Base-by-base conservation (phyloP, 768 basidiomycete species). In the Suillus decipiens region DNA sequence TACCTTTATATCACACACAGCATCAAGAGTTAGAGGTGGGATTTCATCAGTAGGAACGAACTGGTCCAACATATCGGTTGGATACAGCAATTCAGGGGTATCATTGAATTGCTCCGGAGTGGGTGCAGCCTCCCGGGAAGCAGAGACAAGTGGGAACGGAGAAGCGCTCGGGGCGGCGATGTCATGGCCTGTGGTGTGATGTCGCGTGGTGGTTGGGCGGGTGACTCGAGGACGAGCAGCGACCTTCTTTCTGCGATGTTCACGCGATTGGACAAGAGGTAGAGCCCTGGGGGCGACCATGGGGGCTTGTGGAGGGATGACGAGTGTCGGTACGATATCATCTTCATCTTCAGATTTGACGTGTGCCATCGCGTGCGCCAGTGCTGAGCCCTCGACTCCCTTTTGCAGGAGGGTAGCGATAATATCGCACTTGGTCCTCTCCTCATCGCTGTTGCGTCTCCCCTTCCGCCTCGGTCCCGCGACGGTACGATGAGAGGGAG, bases 21-120 rank as follows among this genome's bases (percentile, higher is more conserved):
- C 36, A 61, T 75, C 71, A 17, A 80, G 72, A 45, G 72, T 69
- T 42, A 80, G 68, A 59, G 68, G 58, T 7, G 78, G 78, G 50
- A 80, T 81, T 1, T 78, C 73, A 6, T 70, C 64, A 17, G 73
- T 81, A 9, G 73, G 57, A 12, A 80, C 71, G 42, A 79, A 81
- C 7, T 57, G 69, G 10, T 65, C 64, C 17, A 59, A 19, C 17
- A 24, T 24, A 7, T 57, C 58, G 6, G 28, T 33, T 1, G 67
- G 67, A 59, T 66, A 65, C 58, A 63, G 42, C 9, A 68, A 37
- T 43, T 69, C 70, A n/a, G 75, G 67, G 36, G 73, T 69, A n/a
- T 31, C 51, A 17, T n/a, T 42, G 37, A 41, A 50, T 14, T 41
- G 45, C 39, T 34, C 53, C 3, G 63, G 55, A 0, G 64, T 61